phyloP scores from a whole-genome alignment of 1,139 yeast genomes.

The Yamadazyma friedrichii region DNA sequence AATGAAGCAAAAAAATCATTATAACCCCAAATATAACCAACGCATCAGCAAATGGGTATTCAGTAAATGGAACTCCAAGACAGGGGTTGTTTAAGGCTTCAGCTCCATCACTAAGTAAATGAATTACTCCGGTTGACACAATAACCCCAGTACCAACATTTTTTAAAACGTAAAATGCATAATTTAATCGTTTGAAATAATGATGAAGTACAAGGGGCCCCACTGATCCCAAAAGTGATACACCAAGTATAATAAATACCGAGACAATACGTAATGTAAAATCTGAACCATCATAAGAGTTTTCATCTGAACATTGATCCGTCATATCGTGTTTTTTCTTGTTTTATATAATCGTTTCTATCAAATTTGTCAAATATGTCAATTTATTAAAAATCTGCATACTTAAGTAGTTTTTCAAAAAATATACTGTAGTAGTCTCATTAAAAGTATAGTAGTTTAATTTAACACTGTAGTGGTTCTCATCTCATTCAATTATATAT shows the following conservation, averaged over 20 bases:
- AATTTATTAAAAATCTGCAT: neutral
- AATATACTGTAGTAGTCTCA: no score
- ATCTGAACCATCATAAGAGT: slow-evolving; percentile 22
- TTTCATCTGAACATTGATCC: slow-evolving; percentile 17
- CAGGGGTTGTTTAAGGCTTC: slow-evolving; percentile 26
- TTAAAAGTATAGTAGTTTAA: no score
- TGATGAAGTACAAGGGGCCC: slow-evolving; percentile 25
- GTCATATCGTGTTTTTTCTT: no score
- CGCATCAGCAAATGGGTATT: slow-evolving; percentile 36
- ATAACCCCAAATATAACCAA: slow-evolving; percentile 33
- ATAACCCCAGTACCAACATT: slow-evolving; percentile 37
- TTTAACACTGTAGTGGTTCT: no score
- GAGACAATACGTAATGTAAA: slow-evolving; percentile 28
- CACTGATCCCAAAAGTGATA: slow-evolving; percentile 33
- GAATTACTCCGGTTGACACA: slow-evolving; percentile 36
- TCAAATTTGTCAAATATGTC: neutral
- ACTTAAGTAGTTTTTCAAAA: no score
- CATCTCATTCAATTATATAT: no score
- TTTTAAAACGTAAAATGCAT: slow-evolving; percentile 27
- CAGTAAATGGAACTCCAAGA: slow-evolving; percentile 27
- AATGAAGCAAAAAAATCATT: slow-evolving; percentile 22
- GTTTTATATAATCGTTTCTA: no score
- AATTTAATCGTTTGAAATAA: slow-evolving; percentile 23
- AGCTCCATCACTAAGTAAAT: slow-evolving; percentile 30
- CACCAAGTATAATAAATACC: slow-evolving; percentile 28